Evolutionary conservation across 257 asterid species (phyloP), one percentile per base, ranked within the genome.

Genomic region (Plantago elongata): DNA sequence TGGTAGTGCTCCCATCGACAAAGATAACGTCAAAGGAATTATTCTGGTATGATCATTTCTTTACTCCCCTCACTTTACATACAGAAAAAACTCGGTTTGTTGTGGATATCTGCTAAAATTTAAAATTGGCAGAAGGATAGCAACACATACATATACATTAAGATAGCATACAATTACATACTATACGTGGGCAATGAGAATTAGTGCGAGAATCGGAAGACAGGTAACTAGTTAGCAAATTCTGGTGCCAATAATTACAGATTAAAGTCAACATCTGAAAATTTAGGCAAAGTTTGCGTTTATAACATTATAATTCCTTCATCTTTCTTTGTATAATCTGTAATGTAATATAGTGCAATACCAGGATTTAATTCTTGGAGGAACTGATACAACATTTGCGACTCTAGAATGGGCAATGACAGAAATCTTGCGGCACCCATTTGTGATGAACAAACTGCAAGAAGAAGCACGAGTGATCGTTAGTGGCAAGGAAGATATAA

Each of bases 361-460:
- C 30, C 54, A 70, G 74, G 60, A 71, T 37, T 22, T 51, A 22
- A 16, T 75, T 61, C 61, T 62, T 11, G 77, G 68, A 12, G 74
- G 73, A 14, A 71, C 69, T 1, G 77, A 67, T 30, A 67, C 71
- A 2, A 63, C 51, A 62, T 60, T 73, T 40, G n/a, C 65, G 38
- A 60, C 60, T 27, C 54, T 74, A 46, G 72, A 64, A 51, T 74
- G 79, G 79, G 72, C 62, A 5, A 70, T 75, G 74, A 12, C 61
- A 0, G 74, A 62, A 54, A 62, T 75, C n/a, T 12, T 68, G 27
- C 64, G 61, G 9, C 51, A 75, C 30, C 66, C 77, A 5, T 7
- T 51, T 64, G 50, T 22, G 30, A 62, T 75, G 74, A 51, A 67
- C 11, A 71, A 75, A 56, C 49, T 50, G 37, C 80, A 75, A 52